phyloP scores from a whole-genome alignment of 768 basidiomycete species.

The Collybiopsis luxurians region DNA sequence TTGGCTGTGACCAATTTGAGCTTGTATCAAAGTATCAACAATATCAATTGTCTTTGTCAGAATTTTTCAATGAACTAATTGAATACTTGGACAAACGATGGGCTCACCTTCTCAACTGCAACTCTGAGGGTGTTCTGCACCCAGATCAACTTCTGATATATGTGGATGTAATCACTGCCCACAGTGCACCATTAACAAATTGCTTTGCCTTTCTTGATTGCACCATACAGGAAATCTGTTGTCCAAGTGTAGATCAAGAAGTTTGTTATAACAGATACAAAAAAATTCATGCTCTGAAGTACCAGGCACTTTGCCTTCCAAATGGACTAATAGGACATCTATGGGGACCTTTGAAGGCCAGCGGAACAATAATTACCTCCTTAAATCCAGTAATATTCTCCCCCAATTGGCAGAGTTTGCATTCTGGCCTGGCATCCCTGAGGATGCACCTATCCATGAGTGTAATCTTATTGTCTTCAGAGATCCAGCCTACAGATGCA shows the following conservation, averaged over 20 bases:
- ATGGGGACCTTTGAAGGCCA: constrained; percentile 19
- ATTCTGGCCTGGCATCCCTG: neutral
- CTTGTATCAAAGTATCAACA: constrained; percentile 13
- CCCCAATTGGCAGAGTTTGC: neutral
- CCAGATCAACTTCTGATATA: constrained; percentile 11
- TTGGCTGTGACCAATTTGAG: too few relatives aligned
- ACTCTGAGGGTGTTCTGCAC: constrained; percentile 8
- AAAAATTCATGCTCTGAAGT: constrained; percentile 20
- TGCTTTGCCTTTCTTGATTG: constrained; percentile 18
- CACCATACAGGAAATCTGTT: constrained; percentile 19
- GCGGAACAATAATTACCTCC: constrained; percentile 15
- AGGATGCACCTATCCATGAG: constrained; percentile 1
- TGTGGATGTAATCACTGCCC: constrained; percentile 11
- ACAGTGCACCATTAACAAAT: constrained; percentile 17
- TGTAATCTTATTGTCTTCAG: constrained; percentile 21
- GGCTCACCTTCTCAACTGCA: constrained; percentile 18
- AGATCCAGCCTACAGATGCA: constrained; percentile 23
- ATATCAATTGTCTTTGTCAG: constrained; percentile 15
- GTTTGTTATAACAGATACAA: constrained; percentile 21
- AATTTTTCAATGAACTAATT: constrained; percentile 14
- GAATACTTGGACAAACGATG: constrained; percentile 14
- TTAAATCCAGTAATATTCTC: constrained; percentile 2
- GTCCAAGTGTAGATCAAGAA: constrained; percentile 14
- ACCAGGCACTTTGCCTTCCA: constrained; percentile 16
- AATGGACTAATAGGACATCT: constrained; percentile 20